Evolutionary conservation across 1,284 basidiomycete species (phyloP), one percentile per base, ranked within the genome.

Genomic region (Pholiota adiposa): DNA sequence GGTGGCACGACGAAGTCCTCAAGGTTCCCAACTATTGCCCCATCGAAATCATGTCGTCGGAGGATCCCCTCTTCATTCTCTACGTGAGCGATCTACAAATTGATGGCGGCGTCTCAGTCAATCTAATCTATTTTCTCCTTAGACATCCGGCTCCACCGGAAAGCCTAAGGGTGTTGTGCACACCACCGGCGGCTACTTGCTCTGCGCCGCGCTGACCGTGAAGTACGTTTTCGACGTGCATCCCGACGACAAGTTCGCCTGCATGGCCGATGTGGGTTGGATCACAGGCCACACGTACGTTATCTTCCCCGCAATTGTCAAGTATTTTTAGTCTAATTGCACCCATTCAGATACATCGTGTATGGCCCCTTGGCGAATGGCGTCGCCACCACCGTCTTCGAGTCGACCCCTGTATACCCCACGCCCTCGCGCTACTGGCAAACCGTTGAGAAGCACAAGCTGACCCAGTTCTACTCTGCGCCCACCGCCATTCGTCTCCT

Each of bases 231-330:
- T 98, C 70, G 97, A 99, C 73, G 87, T 98, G 29, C 97, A 99
- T 76, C 86, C 90, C 14, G 92, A 91, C 57, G 92, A 96, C 79
- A 88, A 83, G 67, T 98, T 97, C 74, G 97, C 92, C 4, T 99
- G 97, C 82, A 97, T 98, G 96, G 97, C 97, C 63, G 97, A 99
- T 73, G 86, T 99, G 59, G 97, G 97, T 69, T 99, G 97, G 97
- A 98, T 99, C 78, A 99, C 97, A 3, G 97, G 97, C 38, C 97
- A 98, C 81, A 94, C 94, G 76, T 93, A 69, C 65, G 82, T 75
- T 38, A 14, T 50, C 23, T 46, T 56, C 60, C 19, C 43, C 62
- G 57, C 25, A 46, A 43, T 48, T 52, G n/a, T 29, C n/a, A n/a
- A 11, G 25, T 60, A 56, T 58, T 61, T 55, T 54, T 61, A 58